Conservation (phyloP, 2,329 filamentous ascomycete species). For the Ascochyta viciae-villosae region DNA sequence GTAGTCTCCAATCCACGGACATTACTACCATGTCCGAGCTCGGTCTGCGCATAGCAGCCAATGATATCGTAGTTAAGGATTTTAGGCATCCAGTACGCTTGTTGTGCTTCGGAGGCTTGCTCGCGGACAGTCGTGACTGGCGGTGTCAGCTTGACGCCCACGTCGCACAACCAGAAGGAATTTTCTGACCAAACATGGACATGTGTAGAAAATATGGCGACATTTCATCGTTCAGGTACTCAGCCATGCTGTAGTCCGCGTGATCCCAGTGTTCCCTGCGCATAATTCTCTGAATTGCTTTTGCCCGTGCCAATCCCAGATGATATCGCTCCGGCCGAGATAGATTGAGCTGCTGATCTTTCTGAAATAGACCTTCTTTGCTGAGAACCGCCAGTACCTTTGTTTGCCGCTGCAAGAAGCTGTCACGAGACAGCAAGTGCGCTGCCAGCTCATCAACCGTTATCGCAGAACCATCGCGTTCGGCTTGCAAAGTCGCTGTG, state of each 20-base stretch:
- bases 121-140: conserved; percentile 57
- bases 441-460: conserved; percentile 53
- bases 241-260: conserved; percentile 60
- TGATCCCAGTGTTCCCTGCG: conserved; percentile 57
- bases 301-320: conserved; percentile 60
- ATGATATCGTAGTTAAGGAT: conserved; percentile 60
- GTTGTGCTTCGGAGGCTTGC: conserved; percentile 57
- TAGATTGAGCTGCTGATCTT: conserved; percentile 59
- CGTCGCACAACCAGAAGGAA: conserved; percentile 24
- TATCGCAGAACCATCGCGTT: conserved; percentile 55
- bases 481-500: conserved; percentile 54
- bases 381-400: conserved; percentile 55
- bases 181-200: conserved; percentile 56
- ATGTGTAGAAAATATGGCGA: conserved; percentile 61
- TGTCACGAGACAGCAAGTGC: conserved; percentile 56
- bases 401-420: conserved; percentile 57
- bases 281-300: conserved; percentile 56
- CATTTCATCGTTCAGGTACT: conserved; percentile 62
- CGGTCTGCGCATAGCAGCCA: conserved; percentile 61
- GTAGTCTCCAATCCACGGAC: conserved; percentile 59
- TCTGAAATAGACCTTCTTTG: conserved; percentile 58
- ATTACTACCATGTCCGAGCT: conserved; percentile 62
- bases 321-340: conserved; percentile 61
- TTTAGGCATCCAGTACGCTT: conserved; percentile 58
- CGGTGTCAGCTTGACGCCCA: conserved; percentile 26